Conservation (phyloP, 257 asterid genomes). For the Paraleonurus japonicus region DNA sequence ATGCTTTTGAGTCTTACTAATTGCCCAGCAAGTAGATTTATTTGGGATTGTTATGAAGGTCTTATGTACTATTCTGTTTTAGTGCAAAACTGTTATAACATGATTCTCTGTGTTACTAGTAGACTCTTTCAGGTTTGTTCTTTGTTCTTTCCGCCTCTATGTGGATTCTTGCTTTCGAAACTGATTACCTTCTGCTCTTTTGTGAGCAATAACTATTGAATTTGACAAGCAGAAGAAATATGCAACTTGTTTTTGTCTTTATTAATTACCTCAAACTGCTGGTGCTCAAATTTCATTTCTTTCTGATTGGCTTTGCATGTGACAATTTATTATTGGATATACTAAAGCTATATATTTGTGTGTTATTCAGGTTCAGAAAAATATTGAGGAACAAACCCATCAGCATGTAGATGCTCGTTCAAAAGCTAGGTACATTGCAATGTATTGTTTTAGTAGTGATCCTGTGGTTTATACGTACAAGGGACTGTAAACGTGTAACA, state of each 20-base stretch:
- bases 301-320: not conserved
- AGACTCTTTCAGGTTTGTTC: not conserved
- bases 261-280: conserved; percentile 5
- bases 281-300: not conserved
- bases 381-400: conserved; percentile 53
- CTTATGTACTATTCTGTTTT: not conserved
- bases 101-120: not conserved
- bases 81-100: not conserved
- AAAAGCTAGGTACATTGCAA: conserved; percentile 46
- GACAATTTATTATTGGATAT: not conserved
- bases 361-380: conserved; percentile 44
- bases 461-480: not conserved
- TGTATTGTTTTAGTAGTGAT: conserved; percentile 4
- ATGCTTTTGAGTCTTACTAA: conserved; percentile 4
- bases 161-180: not conserved
- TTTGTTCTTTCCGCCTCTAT: not conserved
- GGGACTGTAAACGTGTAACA: not conserved
- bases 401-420: conserved; percentile 67
- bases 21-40: not conserved
- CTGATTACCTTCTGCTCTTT: not conserved
- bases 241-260: not conserved
- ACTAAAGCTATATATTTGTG: not conserved
- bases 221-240: not conserved
- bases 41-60: not conserved
- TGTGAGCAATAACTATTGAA: not conserved